Evolutionary conservation across 1,284 basidiomycete species (phyloP).

Genomic region (Ustilago tritici): DNA sequence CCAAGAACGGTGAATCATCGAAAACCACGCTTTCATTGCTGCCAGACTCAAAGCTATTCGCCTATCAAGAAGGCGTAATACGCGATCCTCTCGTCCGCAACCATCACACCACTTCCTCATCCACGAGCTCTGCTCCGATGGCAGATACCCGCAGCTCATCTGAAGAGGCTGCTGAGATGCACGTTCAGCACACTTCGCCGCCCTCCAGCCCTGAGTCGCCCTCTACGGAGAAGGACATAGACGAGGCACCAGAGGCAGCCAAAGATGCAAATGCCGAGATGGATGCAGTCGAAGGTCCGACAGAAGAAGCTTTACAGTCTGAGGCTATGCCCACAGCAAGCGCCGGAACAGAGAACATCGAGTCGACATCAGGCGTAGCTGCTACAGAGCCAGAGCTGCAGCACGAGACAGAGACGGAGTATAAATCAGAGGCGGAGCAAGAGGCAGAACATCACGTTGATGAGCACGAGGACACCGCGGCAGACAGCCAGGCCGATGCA

Average conservation of each 20-base stretch:
- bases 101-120: constrained; percentile 1
- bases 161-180: constrained; percentile 30
- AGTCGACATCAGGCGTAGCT: not conserved
- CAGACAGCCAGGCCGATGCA: not conserved
- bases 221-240: not conserved
- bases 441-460: not conserved
- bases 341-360: not conserved
- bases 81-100: constrained; percentile 36
- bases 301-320: not conserved
- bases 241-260: not conserved
- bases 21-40: not conserved
- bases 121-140: not conserved
- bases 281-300: not conserved
- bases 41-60: not conserved
- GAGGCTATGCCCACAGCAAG: not conserved
- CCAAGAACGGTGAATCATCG: not conserved
- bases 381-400: not conserved
- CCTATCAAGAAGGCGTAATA: constrained; percentile 35
- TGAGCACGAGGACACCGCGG: not conserved
- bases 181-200: constrained; percentile 16
- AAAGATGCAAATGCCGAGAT: not conserved
- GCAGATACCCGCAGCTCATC: constrained; percentile 29
- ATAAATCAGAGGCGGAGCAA: not conserved
- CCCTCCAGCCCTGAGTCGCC: constrained; percentile 5
- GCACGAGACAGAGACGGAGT: not conserved